Evolutionary conservation across 108 stramenopile genomes (phyloP).

Genomic region (Cylindrotheca fusiformis): DNA sequence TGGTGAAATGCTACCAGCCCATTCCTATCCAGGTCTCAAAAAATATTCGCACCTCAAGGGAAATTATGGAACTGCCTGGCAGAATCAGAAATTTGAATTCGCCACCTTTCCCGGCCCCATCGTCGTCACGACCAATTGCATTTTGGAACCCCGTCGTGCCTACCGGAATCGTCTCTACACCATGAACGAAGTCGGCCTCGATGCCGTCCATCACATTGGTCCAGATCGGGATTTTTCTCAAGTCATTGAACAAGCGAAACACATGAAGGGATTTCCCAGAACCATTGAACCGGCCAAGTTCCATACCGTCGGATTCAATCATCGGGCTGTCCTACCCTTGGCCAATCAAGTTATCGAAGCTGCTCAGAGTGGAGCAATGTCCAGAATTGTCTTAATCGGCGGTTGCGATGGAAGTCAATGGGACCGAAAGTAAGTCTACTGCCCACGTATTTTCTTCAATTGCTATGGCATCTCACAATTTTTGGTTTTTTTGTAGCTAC

Average conservation of each 20-base stretch:
- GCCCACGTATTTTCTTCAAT: background rate
- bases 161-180: slow-evolving; percentile 78
- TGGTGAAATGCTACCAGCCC: slow-evolving; percentile 87
- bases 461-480: background rate
- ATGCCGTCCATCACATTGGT: slow-evolving; percentile 64
- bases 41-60: slow-evolving; percentile 71
- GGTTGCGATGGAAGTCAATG: slow-evolving; percentile 84
- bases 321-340: slow-evolving; percentile 71
- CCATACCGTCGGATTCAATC: slow-evolving; percentile 80
- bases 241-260: slow-evolving; percentile 64
- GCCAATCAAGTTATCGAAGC: slow-evolving; percentile 71
- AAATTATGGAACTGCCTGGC: slow-evolving; percentile 85
- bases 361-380: slow-evolving; percentile 54
- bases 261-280: slow-evolving; percentile 60
- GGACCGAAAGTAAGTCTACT: slow-evolving; percentile 38
- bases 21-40: slow-evolving; percentile 74
- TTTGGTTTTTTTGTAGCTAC: slow-evolving; percentile 30
- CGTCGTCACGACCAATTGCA: slow-evolving; percentile 78
- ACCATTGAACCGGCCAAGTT: slow-evolving; percentile 58
- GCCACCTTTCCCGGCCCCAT: slow-evolving; percentile 73
- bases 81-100: slow-evolving; percentile 84
- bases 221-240: slow-evolving; percentile 64
- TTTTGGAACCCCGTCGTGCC: slow-evolving; percentile 61
- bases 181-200: slow-evolving; percentile 73
- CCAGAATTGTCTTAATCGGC: slow-evolving; percentile 79